Base-by-base conservation (phyloP, 2,329 filamentous ascomycete genomes). In the Clarireedia monteithiana region DNA sequence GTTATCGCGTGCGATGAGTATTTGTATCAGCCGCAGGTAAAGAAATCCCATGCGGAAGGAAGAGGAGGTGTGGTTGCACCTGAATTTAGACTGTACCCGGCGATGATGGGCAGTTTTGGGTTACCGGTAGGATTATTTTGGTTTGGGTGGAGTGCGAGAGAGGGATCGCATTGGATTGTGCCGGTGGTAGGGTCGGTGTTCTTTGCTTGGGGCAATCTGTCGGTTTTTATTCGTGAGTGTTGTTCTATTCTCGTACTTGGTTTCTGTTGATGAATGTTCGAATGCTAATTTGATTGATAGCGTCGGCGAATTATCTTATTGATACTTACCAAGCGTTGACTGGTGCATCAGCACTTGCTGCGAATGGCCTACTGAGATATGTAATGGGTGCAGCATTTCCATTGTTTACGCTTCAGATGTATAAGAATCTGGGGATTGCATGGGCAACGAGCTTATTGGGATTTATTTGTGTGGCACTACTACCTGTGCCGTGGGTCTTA, bases 191-290 rank as follows among this genome's bases (percentile, higher is more conserved):
- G 78, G 4, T 77, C 81, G 5, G 69, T 83, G 2, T 72, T 77
- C 0, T 84, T 85, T 63, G 78, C 78, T 0, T 82, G 78, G 74
- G 81, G 81, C 1, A 83, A 83, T 60, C 67, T 84, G 1, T 80
- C 75, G 57, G 70, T 85, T 3, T 85, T 85, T 62, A 38, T 64
- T 53, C 76, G 67, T 82, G 7, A 80, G 79, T 2, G 77, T 77
- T 57, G 39, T 40, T 40, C 12, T n/a, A 14, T 7, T 45, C 79
- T 9, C 74, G 75, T 17, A 7, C 7, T n/a, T 42, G n/a, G 9
- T 0, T 64, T 77, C 0, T 76, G 77, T 5, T 76, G 79, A 9
- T 69, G 81, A 4, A 70, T 75, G 0, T 83, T 84, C 62, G 77
- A 77, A 0, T 81, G 76, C 73, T 81, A 80, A 2, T 82, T 82